Base-by-base conservation (phyloP, 1,284 basidiomycete species). In the Pseudozyma flocculosa region DNA sequence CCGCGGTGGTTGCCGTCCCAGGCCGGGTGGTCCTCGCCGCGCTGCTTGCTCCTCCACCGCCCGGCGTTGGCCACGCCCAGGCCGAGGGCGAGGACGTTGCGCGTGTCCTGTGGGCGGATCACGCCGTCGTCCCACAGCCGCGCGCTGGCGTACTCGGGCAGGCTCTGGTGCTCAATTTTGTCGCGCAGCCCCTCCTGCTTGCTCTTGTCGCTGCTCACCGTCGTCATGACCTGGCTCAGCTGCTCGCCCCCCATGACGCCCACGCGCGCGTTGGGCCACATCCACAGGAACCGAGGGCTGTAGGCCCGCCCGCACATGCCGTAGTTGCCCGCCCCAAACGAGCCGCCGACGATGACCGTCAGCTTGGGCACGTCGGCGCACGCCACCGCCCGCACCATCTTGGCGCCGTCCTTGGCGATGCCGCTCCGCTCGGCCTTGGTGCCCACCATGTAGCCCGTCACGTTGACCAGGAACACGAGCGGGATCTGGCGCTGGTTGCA, bases 241-340 rank as follows among this genome's bases (percentile, higher is more conserved):
- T 95, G 92, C 40, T 87, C 89, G 2, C 89, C 89, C 40, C 93
- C 92, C 93, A 96, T 96, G 40, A 96, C 92, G n/a, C 88, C 89
- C 2, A 95, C 88, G 78, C 89, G 92, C 26, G 92, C 90, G 69
- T 93, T 94, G 54, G 92, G 92, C 92, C 93, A 96, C 90, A 92
- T 93, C 89, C 90, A 96, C 48, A 96, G 80, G 83, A 96, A 95
- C 56, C 92, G 84, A 3, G 92, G 92, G 11, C 89, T 90, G 79
- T 94, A 94, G 85, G 92, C 66, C 30, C 54, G 57, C 26, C 63
- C 60, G 29, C 53, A 62, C 54, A 72, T 71, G 51, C 53, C 70
- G 72, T 95, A 96, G 80, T 94, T 95, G 11, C 92, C 92, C 15
- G 92, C 92, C 43, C 91, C 91, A 76, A 92, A 95, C 75, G 88